phyloP scores from a whole-genome alignment of 805 yeast species.

The Starmera caribaea region DNA sequence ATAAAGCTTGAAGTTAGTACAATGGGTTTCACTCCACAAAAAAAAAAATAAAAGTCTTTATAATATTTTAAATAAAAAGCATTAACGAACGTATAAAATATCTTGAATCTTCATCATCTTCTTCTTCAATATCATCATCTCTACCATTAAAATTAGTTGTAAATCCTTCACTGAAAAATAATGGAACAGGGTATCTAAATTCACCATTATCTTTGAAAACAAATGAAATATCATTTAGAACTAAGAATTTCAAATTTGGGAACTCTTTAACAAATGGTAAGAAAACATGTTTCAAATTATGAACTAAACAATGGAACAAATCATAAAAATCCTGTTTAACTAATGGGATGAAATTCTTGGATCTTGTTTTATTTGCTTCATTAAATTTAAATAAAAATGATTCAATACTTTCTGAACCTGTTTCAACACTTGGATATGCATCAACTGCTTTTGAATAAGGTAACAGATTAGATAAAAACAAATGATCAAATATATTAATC shows the following conservation, averaged over 20 bases:
- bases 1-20: background rate
- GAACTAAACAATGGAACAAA: slow-evolving; percentile 27
- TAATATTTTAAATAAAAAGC: background rate
- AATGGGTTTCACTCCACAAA: too few relatives aligned
- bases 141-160: slow-evolving; percentile 17
- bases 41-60: background rate
- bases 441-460: slow-evolving; percentile 37
- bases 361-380: slow-evolving; percentile 8
- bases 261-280: slow-evolving; percentile 25
- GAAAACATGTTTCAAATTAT: slow-evolving; percentile 25
- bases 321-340: slow-evolving; percentile 22
- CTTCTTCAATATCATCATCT: background rate
- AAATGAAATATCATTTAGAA: slow-evolving; percentile 29
- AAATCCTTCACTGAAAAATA: slow-evolving; percentile 24
- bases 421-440: slow-evolving; percentile 31
- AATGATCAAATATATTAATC: slow-evolving; percentile 27
- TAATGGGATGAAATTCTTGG: slow-evolving; percentile 17
- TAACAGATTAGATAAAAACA: slow-evolving; percentile 23
- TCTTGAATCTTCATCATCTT: background rate
- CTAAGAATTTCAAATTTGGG: slow-evolving; percentile 25
- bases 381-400: slow-evolving; percentile 20
- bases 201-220: slow-evolving; percentile 16
- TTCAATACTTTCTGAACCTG: slow-evolving; percentile 28
- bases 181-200: slow-evolving; percentile 24
- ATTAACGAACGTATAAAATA: background rate